Evolutionary conservation across 192 early-diverging fungal species (phyloP).

Genomic region (Coemansia sp.): DNA sequence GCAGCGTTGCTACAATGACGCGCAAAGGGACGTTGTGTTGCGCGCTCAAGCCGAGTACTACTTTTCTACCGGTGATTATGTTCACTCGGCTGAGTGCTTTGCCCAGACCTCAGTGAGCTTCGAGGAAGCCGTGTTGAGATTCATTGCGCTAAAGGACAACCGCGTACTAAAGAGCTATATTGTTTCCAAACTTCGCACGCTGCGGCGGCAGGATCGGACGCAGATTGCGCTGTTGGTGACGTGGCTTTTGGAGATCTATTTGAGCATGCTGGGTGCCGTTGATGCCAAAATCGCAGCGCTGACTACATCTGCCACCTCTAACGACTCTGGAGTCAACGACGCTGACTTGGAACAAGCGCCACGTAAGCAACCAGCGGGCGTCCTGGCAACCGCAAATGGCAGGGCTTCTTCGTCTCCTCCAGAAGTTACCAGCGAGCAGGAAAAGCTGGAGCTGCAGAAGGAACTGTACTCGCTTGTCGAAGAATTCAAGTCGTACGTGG

Average conservation of each 20-base stretch:
- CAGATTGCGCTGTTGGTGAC: constrained; percentile 81
- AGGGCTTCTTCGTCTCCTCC: neutral
- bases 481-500: constrained; percentile 65
- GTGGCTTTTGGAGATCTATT: constrained; percentile 90
- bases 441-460: constrained; percentile 62
- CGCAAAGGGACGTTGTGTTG: constrained; percentile 76
- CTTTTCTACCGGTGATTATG: constrained; percentile 73
- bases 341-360: neutral
- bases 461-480: constrained; percentile 78
- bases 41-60: constrained; percentile 87
- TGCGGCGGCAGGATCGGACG: constrained; percentile 74
- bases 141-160: constrained; percentile 67
- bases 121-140: constrained; percentile 90
- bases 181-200: constrained; percentile 68
- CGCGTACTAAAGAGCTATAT: constrained; percentile 81
- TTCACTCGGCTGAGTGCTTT: constrained; percentile 83
- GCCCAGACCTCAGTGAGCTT: constrained; percentile 79
- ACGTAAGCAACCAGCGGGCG: neutral
- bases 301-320: neutral
- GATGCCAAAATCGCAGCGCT: constrained; percentile 59
- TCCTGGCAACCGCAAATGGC: neutral
- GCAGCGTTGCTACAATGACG: constrained; percentile 70
- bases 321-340: neutral
- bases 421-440: constrained; percentile 43
- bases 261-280: constrained; percentile 72